These are phyloP conservation scores for Leccinellum albellum DNA, from an alignment of 768 basidiomycete genomes.

Conservation along the genomic window DNA sequence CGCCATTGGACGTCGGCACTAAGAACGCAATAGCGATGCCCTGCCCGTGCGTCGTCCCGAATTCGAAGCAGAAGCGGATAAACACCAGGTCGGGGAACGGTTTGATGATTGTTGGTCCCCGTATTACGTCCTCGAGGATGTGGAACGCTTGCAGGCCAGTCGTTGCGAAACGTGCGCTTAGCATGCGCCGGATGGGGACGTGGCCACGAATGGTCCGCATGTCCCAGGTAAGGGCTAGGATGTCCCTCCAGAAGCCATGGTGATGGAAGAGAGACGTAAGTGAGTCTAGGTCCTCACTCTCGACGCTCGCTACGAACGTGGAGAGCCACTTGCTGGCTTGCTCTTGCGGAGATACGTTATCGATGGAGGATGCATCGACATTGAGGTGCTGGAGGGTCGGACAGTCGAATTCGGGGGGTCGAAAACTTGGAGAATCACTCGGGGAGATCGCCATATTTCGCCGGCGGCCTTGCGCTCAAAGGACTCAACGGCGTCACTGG, in stretches of 20 bases:
- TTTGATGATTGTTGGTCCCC: slow-evolving; percentile 31
- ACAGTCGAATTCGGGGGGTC: too few species aligned
- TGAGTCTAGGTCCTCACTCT: not conserved
- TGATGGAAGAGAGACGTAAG: slow-evolving; percentile 19
- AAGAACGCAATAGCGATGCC: slow-evolving; percentile 54
- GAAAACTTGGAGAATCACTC: too few species aligned
- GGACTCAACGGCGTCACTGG: too few species aligned
- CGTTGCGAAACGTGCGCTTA: slow-evolving; percentile 34
- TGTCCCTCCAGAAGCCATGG: slow-evolving; percentile 47
- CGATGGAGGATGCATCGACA: slow-evolving; percentile 10
- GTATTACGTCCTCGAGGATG: slow-evolving; percentile 24
- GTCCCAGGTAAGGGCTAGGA: slow-evolving; percentile 51
- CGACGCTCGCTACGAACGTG: slow-evolving; percentile 9
- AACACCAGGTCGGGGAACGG: slow-evolving; percentile 54
- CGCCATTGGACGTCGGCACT: slow-evolving; percentile 33
- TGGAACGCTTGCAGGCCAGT: slow-evolving; percentile 17
- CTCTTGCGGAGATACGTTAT: slow-evolving; percentile 6
- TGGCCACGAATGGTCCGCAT: slow-evolving; percentile 46
- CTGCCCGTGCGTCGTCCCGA: slow-evolving; percentile 45
- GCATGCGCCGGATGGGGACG: slow-evolving; percentile 33
- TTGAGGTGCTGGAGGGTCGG: slow-evolving; percentile 21
- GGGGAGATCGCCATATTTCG: too few species aligned
- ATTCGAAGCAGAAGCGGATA: slow-evolving; percentile 55
- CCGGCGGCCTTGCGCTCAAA: too few species aligned
- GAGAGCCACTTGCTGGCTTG: slow-evolving; percentile 17